Evolutionary conservation across 1,139 yeast genomes (phyloP).

Genomic region (Pichia kudriavzevii): DNA sequence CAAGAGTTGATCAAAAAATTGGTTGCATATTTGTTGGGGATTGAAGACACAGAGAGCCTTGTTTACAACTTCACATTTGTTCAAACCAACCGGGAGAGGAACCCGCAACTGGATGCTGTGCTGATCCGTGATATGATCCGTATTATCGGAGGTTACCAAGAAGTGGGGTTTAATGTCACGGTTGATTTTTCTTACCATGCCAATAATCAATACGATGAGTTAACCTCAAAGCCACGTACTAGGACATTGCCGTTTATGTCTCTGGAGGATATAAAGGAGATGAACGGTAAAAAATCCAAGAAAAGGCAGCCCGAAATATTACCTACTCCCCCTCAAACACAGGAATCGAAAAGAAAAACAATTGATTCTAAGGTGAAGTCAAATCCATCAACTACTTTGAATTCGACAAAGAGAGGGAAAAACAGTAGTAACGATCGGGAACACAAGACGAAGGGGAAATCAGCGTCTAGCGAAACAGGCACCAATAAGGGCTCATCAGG

Average conservation of each 20-base stretch:
- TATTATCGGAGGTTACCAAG: slow-evolving; percentile 18
- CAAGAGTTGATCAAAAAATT: slow-evolving; percentile 14
- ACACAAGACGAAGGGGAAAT: background rate
- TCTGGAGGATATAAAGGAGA: slow-evolving; percentile 11
- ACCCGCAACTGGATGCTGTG: too few relatives aligned
- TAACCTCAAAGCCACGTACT: slow-evolving; percentile 4
- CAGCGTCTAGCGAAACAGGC: background rate
- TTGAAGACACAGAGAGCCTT: slow-evolving; percentile 13
- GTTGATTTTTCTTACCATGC: slow-evolving; percentile 2
- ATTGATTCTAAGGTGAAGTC: background rate
- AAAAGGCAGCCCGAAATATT: slow-evolving; percentile 16
- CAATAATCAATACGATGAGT: background rate
- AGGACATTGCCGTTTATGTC: slow-evolving; percentile 7
- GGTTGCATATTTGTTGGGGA: slow-evolving; percentile 14
- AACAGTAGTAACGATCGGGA: background rate
- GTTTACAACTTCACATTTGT: slow-evolving; percentile 13
- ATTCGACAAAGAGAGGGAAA: background rate
- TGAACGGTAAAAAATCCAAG: slow-evolving; percentile 10
- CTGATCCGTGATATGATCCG: too few relatives aligned
- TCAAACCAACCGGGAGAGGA: too few relatives aligned
- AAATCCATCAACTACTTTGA: background rate
- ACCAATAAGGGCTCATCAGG: background rate
- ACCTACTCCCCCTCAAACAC: slow-evolving; percentile 1
- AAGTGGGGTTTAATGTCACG: slow-evolving; percentile 18
- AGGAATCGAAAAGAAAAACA: background rate